A percentile compares a stretch with the other conserved stretches of the same genome.
Evolutionary conservation across 345 rosid genomes (phyloP).

Genomic region (Citrus maxima): DNA sequence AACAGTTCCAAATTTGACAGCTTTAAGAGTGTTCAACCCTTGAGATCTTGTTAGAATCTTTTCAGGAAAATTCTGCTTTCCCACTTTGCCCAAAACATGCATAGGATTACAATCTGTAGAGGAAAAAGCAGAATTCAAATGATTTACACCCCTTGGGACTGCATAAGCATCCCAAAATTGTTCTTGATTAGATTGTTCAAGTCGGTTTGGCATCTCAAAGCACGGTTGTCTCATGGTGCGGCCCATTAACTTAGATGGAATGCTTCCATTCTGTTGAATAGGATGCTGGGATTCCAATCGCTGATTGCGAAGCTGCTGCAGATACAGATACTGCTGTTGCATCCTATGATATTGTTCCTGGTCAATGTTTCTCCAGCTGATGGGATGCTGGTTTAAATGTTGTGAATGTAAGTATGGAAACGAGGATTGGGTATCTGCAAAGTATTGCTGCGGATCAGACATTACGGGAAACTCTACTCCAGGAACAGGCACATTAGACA

Average conservation of each 20-base stretch:
- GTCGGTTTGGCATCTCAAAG: constrained; percentile 36
- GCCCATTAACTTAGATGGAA: constrained; percentile 24
- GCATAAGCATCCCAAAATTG: constrained; percentile 36
- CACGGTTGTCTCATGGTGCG: constrained; percentile 40
- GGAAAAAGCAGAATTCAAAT: constrained; percentile 21
- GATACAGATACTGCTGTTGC: constrained; percentile 40
- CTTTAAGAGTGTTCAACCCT: constrained; percentile 43
- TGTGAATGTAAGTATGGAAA: constrained; percentile 42
- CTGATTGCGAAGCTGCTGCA: constrained; percentile 44
- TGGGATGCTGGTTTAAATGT: constrained; percentile 36
- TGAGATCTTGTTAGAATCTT: constrained; percentile 64
- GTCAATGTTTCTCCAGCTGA: constrained; percentile 43
- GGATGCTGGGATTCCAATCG: constrained; percentile 36
- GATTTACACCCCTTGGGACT: constrained; percentile 36
- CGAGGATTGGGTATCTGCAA: constrained; percentile 36
- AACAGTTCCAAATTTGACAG: constrained; percentile 44
- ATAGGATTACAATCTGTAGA: constrained; percentile 22
- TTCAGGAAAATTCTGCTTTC: constrained; percentile 49
- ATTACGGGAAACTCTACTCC: constrained; percentile 37
- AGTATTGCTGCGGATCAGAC: constrained; percentile 49
- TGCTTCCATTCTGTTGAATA: constrained; percentile 30
- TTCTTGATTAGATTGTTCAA: constrained; percentile 49
- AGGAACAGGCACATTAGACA: constrained; percentile 33
- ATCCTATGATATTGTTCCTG: constrained; percentile 44
- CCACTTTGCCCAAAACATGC: constrained; percentile 35